Base-by-base conservation (phyloP, 306 rosid genomes). In the Clitoria ternatea region DNA sequence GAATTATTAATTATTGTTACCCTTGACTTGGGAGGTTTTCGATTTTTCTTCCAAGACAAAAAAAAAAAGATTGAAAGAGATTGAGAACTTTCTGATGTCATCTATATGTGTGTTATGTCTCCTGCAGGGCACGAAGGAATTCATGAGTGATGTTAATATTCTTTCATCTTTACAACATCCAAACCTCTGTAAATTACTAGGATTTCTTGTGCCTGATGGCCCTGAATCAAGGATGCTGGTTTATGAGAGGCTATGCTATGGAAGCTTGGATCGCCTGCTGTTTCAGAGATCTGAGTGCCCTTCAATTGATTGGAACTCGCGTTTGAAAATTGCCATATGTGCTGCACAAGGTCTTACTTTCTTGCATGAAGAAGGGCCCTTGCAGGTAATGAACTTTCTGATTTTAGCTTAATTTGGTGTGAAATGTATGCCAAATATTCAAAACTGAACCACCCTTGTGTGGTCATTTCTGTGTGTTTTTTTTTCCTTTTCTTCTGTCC, bases 321-420 rank as follows among this genome's bases (percentile, higher is more conserved):
- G 99, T 81, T 80, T 88, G 82, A 91, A 88, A 85, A 86, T 95
- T 61, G 92, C 96, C 50, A 64, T 86, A 26, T 89, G 88, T 62
- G 96, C 96, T 72, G 97, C 99, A 24, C 90, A 87, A 69, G 99
- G 96, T 54, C 98, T 90, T 47, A 65, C 87, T 39, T 89, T 86
- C 90, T 80, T 92, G 86, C 96, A 92, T 45, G 98, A 90, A 77
- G 97, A 92, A 85, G 98, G 96, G 57, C 97, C 98, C 79, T 88
- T 86, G 73, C 90, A 88, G 98, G 98, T 92, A 70, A 79, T 76
- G 66, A 77, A 65, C 61, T 7, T 30, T 70, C 37, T 20, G 36
- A 64, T 18, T 48, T 39, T 40, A 43, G 45, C 45, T 39, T 60
- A n/a, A 27, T 59, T 66, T 22, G 53, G 47, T 23, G 17, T 56